Percentiles rank a stretch among this genome's conserved stretches.
These are phyloP conservation scores for Alternaria metachromatica DNA, from an alignment of 2,329 filamentous ascomycete species.

Conservation along the genomic window DNA sequence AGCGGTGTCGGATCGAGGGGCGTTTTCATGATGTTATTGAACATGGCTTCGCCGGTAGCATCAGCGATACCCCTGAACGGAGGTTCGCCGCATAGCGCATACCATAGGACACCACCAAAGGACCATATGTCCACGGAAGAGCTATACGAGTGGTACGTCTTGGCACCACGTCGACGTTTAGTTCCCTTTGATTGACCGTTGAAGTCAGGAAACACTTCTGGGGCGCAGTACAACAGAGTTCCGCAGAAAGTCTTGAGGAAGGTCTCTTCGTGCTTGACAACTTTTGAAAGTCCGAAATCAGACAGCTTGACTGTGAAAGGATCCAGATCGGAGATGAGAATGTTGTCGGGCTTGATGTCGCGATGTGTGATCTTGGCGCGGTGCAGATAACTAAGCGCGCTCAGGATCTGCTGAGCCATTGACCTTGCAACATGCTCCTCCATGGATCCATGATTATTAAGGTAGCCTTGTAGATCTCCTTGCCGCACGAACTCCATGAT, in stretches of 20 bases:
- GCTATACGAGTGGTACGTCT: slow-evolving; percentile 71
- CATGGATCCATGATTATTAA: slow-evolving; percentile 68
- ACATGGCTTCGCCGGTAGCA: slow-evolving; percentile 77
- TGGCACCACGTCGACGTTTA: slow-evolving; percentile 65
- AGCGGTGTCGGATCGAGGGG: slow-evolving; percentile 72
- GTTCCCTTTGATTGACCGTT: slow-evolving; percentile 69
- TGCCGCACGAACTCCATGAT: slow-evolving; percentile 92
- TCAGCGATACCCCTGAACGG: slow-evolving; percentile 82
- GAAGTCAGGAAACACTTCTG: slow-evolving; percentile 91
- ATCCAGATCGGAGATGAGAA: slow-evolving; percentile 75
- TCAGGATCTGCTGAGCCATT: slow-evolving; percentile 78
- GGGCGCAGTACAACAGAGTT: slow-evolving; percentile 92
- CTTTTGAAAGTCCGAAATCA: slow-evolving; percentile 96
- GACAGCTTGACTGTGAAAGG: slow-evolving; percentile 89
- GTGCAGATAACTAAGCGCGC: slow-evolving; percentile 87
- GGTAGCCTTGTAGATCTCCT: slow-evolving; percentile 81
- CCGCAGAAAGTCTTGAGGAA: slow-evolving; percentile 97
- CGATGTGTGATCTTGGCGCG: slow-evolving; percentile 89
- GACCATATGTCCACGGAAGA: slow-evolving; percentile 98
- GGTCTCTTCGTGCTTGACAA: slow-evolving; percentile 86
- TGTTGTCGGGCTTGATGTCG: slow-evolving; percentile 99
- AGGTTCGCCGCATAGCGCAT: slow-evolving; percentile 76
- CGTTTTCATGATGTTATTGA: slow-evolving; percentile 84
- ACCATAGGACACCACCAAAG: slow-evolving; percentile 89
- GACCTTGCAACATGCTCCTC: slow-evolving; percentile 71